Base-by-base conservation (phyloP, 306 rosid species). In the Cyamopsis tetragonoloba region DNA sequence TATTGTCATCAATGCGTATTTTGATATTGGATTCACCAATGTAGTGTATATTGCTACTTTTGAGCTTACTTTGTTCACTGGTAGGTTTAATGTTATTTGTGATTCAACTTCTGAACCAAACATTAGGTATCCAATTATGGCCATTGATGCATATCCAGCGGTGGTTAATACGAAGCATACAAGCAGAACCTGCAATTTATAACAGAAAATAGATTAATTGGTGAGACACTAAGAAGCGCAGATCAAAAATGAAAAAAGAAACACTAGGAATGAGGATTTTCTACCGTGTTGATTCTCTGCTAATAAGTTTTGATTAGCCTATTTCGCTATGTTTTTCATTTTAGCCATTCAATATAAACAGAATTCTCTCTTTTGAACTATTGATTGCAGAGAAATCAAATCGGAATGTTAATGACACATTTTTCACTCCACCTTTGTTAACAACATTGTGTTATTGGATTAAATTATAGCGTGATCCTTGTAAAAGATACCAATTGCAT, bases 1-100 rank as follows among this genome's bases (percentile, higher is more conserved):
- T 42, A 83, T 83, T 13, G 81, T 79, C 88, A 88, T 86, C 68
- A 91, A 73, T 10, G 91, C 93, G 69, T 83, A 91, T 71, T 91
- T 91, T 44, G 89, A 51, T 20, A 91, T 62, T 17, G 96, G 97
- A 72, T 66, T 91, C 0, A 86, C 87, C 79, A 86, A 75, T 0
- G 91, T 81, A 3, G 97, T 91, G 62, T 70, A 88, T 53, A 88
- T 88, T 15, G 91, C 91, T 13, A 91, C 27, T 47, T 12, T 78
- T 27, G 93, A 84, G 72, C 96, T 86, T 4, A 88, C 6, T 71
- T 76, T 81, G 59, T 70, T 27, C 0, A 77, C 19, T 19, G 95
- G 96, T 32, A 91, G 83, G 76, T 80, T 79, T 38, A 88, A 55
- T 6, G 96, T 91, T 60, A 91, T 55, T 42, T 88, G 89, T 55